Conservation (phyloP, 768 basidiomycete species). For the Amanita muscaria region DNA sequence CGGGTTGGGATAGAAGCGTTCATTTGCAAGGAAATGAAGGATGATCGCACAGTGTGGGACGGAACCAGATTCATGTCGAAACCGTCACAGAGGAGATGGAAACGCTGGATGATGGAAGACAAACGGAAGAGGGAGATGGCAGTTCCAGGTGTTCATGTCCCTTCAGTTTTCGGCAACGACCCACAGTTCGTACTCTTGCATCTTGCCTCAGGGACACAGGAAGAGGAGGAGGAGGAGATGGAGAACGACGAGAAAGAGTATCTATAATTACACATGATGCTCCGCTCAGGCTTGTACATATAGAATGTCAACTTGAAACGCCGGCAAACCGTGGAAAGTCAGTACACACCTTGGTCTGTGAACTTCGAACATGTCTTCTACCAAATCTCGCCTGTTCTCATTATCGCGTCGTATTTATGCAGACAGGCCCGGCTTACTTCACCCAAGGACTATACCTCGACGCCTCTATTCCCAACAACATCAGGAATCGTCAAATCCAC, state of each 20-base stretch:
- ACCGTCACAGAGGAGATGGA: conserved; percentile 11
- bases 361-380: too few species aligned
- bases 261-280: not conserved
- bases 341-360: too few species aligned
- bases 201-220: not conserved
- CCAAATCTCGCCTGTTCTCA: too few species aligned
- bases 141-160: conserved; percentile 7
- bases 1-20: conserved; percentile 7
- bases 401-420: too few species aligned
- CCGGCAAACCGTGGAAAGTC: too few species aligned
- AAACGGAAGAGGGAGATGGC: conserved; percentile 4
- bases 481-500: too few species aligned
- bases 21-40: conserved; percentile 16
- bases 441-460: not conserved
- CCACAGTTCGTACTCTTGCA: conserved; percentile 14
- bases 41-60: conserved; percentile 20
- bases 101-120: conserved; percentile 6
- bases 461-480: conserved; percentile 7
- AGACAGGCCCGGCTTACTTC: too few species aligned
- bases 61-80: conserved; percentile 18
- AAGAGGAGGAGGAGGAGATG: not conserved
- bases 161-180: not conserved
- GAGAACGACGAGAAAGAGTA: not conserved
- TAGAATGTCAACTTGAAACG: too few species aligned
- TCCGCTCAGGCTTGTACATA: too few species aligned